phyloP scores from a whole-genome alignment of 257 asterid genomes.

The Plectranthus barbatus region DNA sequence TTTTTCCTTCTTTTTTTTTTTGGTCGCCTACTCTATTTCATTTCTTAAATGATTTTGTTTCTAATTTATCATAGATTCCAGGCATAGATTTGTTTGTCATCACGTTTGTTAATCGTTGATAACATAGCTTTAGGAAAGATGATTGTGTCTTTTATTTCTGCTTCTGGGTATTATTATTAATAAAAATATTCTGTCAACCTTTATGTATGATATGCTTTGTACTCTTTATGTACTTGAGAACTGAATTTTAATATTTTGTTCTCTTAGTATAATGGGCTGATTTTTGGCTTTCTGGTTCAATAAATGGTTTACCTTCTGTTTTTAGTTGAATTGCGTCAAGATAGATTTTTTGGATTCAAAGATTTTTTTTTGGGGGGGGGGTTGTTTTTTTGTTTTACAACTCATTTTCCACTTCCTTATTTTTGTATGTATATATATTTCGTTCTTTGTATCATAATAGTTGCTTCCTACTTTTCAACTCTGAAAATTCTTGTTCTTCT shows the following conservation, averaged over 20 bases:
- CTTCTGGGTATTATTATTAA: too few species aligned
- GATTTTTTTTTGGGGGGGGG: neutral
- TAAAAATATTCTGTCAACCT: too few species aligned
- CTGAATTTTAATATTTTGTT: too few species aligned
- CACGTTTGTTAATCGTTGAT: too few species aligned
- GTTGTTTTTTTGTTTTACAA: neutral
- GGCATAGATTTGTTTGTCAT: neutral
- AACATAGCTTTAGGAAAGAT: too few species aligned
- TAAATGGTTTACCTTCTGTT: too few species aligned
- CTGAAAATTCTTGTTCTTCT: neutral
- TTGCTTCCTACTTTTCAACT: neutral
- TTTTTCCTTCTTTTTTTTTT: neutral
- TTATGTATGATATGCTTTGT: too few species aligned
- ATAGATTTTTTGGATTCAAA: neutral
- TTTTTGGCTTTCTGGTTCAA: too few species aligned
- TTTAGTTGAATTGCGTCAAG: neutral
- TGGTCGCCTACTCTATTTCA: neutral
- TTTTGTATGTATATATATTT: too few species aligned
- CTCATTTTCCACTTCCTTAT: neutral
- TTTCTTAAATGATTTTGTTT: neutral
- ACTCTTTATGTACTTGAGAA: too few species aligned
- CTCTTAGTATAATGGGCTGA: too few species aligned
- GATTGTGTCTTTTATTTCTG: too few species aligned
- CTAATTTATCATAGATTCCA: neutral
- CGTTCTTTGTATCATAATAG: neutral